These are phyloP conservation scores for Kwoniella europaea DNA, from an alignment of 768 basidiomycete species.

Conservation along the genomic window DNA sequence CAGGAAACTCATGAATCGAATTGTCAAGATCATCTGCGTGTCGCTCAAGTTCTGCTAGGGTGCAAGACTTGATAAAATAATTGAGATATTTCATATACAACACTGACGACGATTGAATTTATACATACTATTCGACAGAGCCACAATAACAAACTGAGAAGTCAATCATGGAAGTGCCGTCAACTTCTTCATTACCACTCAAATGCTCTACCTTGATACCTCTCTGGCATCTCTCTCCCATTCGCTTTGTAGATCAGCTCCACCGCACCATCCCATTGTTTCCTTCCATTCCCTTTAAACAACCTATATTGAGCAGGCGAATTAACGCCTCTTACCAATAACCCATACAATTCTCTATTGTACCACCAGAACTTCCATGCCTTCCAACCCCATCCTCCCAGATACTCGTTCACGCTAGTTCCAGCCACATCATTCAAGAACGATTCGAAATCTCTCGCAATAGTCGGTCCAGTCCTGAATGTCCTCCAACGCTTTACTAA, in stretches of 20 bases:
- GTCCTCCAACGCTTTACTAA: background rate
- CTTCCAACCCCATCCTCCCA: slow-evolving; percentile 27
- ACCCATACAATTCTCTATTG: slow-evolving; percentile 15
- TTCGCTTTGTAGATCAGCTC: slow-evolving; percentile 18
- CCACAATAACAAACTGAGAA: background rate
- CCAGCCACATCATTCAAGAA: slow-evolving; percentile 25
- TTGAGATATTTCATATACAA: no score
- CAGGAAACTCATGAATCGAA: no score
- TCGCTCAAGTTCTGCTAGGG: no score
- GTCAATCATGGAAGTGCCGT: background rate
- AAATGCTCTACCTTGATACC: background rate
- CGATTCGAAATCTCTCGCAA: background rate
- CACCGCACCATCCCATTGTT: slow-evolving; percentile 18
- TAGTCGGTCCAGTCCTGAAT: background rate
- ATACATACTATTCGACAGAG: background rate
- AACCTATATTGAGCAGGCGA: slow-evolving; percentile 21
- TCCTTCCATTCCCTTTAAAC: slow-evolving; percentile 21
- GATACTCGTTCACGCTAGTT: slow-evolving; percentile 20
- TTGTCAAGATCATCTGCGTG: no score
- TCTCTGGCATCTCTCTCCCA: background rate
- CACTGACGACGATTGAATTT: no score
- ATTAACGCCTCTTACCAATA: slow-evolving; percentile 19
- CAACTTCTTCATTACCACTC: background rate
- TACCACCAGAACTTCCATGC: slow-evolving; percentile 29
- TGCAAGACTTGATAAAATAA: no score